Percentiles rank a stretch among this genome's conserved stretches.
Conservation (phyloP, 345 rosid genomes). For the Adansonia digitata region DNA sequence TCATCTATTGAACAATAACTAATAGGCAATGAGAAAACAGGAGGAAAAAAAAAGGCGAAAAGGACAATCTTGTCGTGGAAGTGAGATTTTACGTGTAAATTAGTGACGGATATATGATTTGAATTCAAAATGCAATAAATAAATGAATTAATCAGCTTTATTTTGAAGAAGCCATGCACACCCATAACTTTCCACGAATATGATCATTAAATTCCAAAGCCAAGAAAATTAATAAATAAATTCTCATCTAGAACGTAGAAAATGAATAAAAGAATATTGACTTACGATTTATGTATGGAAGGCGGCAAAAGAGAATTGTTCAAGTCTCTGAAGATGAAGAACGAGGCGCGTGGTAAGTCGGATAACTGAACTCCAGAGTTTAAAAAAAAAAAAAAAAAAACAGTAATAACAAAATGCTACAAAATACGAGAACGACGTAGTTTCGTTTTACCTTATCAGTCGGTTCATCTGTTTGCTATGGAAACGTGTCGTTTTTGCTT, state of each 20-base stretch:
- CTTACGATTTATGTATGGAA: not conserved
- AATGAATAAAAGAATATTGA: not conserved
- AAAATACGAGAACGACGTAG: not conserved
- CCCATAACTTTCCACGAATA: not conserved
- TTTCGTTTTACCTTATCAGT: not conserved
- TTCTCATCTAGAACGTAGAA: not conserved
- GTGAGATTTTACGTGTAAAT: not conserved
- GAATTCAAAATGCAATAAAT: not conserved
- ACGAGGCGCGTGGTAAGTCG: not conserved
- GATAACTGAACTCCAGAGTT: too few relatives aligned
- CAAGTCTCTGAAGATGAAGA: not conserved
- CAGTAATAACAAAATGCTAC: too few relatives aligned
- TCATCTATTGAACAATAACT: not conserved
- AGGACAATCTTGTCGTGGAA: too few relatives aligned
- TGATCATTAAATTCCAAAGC: not conserved
- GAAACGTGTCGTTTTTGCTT: too few relatives aligned
- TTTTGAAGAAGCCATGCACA: not conserved
- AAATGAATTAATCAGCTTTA: not conserved
- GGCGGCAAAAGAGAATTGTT: not conserved
- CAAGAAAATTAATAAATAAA: not conserved
- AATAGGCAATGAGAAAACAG: not conserved
- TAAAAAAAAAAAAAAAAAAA: too few relatives aligned
- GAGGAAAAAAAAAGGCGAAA: too few relatives aligned
- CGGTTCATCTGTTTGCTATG: not conserved
- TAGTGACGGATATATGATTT: not conserved